phyloP scores from a whole-genome alignment of 257 asterid genomes.

The Cruciata laevipes region DNA sequence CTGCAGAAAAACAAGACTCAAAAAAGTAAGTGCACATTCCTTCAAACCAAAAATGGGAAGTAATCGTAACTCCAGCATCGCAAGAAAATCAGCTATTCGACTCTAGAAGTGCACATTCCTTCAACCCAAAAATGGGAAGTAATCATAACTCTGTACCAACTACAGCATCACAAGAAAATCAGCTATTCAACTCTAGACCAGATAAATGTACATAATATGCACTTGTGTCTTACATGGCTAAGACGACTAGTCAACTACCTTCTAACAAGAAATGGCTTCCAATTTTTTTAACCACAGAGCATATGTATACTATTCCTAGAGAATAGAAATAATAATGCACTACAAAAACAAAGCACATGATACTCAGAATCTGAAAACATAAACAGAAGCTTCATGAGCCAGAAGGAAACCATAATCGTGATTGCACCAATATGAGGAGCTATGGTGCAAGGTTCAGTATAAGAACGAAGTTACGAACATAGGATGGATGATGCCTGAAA shows the following conservation, averaged over 20 bases:
- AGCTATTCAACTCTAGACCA: not conserved
- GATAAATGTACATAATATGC: not conserved
- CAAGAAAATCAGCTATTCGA: not conserved
- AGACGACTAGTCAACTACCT: too few species aligned
- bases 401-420: not conserved
- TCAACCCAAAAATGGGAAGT: not conserved
- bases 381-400: not conserved
- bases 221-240: not conserved
- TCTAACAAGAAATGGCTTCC: not conserved
- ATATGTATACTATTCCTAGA: not conserved
- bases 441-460: not conserved
- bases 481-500: not conserved
- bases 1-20: constrained; percentile 33
- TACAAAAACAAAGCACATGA: not conserved
- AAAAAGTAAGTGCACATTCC: not conserved
- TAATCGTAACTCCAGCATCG: not conserved
- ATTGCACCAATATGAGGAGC: not conserved
- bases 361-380: too few species aligned
- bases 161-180: not conserved
- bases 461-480: not conserved
- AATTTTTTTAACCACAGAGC: too few species aligned
- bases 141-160: not conserved
- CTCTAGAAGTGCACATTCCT: too few species aligned
- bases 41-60: not conserved
- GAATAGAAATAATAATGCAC: not conserved